Evolutionary conservation across 2,329 filamentous ascomycete genomes (phyloP).

Genomic region (Pyrenophora seminiperda): DNA sequence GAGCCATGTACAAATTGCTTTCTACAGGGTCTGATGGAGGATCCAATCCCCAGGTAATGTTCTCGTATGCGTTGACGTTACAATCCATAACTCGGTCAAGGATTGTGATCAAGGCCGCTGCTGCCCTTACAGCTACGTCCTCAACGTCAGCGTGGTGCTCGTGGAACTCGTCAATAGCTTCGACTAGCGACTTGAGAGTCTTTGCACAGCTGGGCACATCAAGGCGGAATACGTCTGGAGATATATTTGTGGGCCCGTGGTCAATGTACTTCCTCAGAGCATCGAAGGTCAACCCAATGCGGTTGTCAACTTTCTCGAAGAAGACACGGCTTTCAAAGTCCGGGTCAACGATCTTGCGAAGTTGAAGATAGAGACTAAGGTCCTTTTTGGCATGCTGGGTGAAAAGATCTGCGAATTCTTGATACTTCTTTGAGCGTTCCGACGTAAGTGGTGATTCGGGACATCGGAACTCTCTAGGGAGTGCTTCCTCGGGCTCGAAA

Average conservation of each 20-base stretch:
- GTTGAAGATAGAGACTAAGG: constrained; percentile 32
- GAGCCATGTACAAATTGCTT: constrained; percentile 41
- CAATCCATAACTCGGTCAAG: constrained; percentile 41
- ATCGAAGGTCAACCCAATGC: constrained; percentile 35
- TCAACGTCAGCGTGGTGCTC: constrained; percentile 30
- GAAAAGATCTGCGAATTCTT: constrained; percentile 38
- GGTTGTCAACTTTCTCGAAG: constrained; percentile 44
- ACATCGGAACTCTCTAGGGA: constrained; percentile 42
- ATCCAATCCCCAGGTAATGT: constrained; percentile 38
- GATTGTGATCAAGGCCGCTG: constrained; percentile 39
- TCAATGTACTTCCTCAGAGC: constrained; percentile 40
- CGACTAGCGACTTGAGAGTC: constrained; percentile 35
- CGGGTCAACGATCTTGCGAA: constrained; percentile 38
- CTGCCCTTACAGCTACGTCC: constrained; percentile 33
- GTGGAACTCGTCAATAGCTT: constrained; percentile 37
- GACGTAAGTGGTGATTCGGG: constrained; percentile 33
- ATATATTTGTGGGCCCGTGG: constrained; percentile 32
- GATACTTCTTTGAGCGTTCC: constrained; percentile 39
- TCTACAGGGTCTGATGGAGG: constrained; percentile 30
- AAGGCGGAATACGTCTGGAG: constrained; percentile 27
- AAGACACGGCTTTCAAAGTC: constrained; percentile 43
- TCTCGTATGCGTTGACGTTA: constrained; percentile 41
- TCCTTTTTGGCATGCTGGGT: constrained; percentile 36
- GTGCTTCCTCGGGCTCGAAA: constrained; percentile 43
- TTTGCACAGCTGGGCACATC: constrained; percentile 40